A percentile compares a stretch with the other conserved stretches of the same genome.
phyloP scores from a whole-genome alignment of 805 yeast genomes.

The Kazachstania taianensis region DNA sequence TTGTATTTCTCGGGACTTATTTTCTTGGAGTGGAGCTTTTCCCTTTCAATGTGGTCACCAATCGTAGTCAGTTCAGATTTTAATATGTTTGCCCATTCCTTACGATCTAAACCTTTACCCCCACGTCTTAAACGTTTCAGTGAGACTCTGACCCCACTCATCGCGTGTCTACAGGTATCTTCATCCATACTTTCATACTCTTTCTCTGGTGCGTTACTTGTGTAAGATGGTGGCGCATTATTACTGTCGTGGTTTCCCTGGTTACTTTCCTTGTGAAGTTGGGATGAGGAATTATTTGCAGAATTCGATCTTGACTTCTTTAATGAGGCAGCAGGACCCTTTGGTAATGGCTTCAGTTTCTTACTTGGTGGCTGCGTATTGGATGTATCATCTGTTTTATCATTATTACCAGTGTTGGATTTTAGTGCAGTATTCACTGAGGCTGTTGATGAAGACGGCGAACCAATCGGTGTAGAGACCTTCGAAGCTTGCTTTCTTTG shows the following conservation, averaged over 20 bases:
- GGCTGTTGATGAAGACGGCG: not conserved
- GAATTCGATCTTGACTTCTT: constrained; percentile 9
- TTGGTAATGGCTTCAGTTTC: constrained; percentile 20
- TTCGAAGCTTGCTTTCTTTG: constrained; percentile 19
- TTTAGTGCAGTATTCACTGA: constrained; percentile 1
- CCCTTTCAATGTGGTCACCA: constrained; percentile 56
- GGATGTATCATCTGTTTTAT: constrained; percentile 11
- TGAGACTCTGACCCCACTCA: constrained; percentile 60
- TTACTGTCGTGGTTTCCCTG: too few relatives aligned
- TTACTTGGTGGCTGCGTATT: constrained; percentile 12
- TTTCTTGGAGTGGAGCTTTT: constrained; percentile 23
- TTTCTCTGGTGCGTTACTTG: constrained; percentile 5
- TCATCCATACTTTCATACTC: constrained; percentile 80
- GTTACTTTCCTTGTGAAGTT: constrained; percentile 1
- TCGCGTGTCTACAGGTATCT: constrained; percentile 45
- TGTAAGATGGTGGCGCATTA: not conserved
- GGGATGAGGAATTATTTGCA: constrained; percentile 3
- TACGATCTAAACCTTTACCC: constrained; percentile 58
- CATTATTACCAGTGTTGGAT: constrained; percentile 20
- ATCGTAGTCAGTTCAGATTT: constrained; percentile 58
- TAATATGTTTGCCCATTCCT: constrained; percentile 66
- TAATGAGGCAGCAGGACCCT: constrained; percentile 17
- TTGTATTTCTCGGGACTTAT: constrained; percentile 33
- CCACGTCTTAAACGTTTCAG: constrained; percentile 61
- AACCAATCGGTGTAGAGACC: not conserved